phyloP scores from a whole-genome alignment of 1,284 basidiomycete species.

The Ustilago lituana region DNA sequence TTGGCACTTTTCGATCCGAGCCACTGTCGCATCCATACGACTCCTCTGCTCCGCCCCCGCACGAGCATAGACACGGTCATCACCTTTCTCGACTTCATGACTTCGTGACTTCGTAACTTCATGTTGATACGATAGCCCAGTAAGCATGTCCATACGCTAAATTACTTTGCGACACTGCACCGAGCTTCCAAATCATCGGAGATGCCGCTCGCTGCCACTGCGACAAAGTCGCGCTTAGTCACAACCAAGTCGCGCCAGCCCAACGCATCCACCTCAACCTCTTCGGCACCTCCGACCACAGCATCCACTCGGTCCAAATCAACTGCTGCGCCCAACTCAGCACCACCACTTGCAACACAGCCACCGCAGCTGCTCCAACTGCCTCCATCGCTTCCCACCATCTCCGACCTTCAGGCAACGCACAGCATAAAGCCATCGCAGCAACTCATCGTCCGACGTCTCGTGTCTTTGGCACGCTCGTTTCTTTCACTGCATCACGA shows the following conservation, averaged over 20 bases:
- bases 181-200: conserved; percentile 1
- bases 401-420: conserved; percentile 17
- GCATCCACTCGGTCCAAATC: conserved; percentile 11
- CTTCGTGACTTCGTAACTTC: too few relatives aligned
- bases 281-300: conserved; percentile 23
- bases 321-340: neutral
- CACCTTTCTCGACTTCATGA: too few relatives aligned
- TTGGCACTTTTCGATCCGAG: too few relatives aligned
- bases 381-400: conserved; percentile 36
- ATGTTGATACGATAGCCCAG: neutral
- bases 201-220: conserved; percentile 41
- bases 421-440: conserved; percentile 17
- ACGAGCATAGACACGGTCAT: too few relatives aligned
- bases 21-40: too few relatives aligned
- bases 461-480: conserved; percentile 36
- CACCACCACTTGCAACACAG: conserved; percentile 5
- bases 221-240: conserved; percentile 27
- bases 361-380: conserved; percentile 14
- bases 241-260: conserved; percentile 32
- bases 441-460: conserved; percentile 28
- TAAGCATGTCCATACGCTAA: conserved; percentile 3
- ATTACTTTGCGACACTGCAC: too few relatives aligned
- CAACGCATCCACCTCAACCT: conserved; percentile 17
- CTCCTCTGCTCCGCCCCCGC: too few relatives aligned
- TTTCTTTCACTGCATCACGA: conserved; percentile 23